A percentile compares a stretch with the other conserved stretches of the same genome.
phyloP scores from a whole-genome alignment of 163 green algal genomes.

The Chloroidium sp. region DNA sequence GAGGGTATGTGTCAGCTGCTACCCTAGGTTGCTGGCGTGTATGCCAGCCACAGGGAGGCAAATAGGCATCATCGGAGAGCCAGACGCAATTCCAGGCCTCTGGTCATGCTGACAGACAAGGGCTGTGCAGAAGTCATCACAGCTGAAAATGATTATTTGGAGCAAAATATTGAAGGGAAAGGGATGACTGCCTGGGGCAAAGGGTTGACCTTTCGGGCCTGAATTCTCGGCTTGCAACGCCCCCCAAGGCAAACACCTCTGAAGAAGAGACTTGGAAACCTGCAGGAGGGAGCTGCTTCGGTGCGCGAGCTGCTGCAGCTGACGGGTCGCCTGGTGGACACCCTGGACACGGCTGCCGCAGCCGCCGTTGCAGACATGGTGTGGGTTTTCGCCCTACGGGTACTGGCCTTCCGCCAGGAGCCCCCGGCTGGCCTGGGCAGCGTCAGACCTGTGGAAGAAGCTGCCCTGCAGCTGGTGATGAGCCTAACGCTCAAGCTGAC shows the following conservation, averaged over 20 bases:
- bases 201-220: too few species aligned
- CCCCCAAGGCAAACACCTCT: too few species aligned
- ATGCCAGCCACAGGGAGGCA: not conserved
- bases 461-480: slow-evolving; percentile 31
- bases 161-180: not conserved
- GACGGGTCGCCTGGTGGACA: slow-evolving; percentile 21
- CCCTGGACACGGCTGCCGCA: slow-evolving; percentile 46
- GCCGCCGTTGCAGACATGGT: slow-evolving; percentile 52
- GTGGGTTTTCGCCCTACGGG: slow-evolving; percentile 58
- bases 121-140: too few species aligned
- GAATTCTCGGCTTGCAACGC: too few species aligned
- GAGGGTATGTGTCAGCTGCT: not conserved
- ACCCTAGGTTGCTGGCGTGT: not conserved
- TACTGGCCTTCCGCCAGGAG: slow-evolving; percentile 61
- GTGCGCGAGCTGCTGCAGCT: slow-evolving; percentile 47
- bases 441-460: slow-evolving; percentile 1
- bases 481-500: slow-evolving; percentile 67
- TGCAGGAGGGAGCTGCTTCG: slow-evolving; percentile 18
- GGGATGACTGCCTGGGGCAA: not conserved
- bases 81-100: not conserved
- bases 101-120: too few species aligned
- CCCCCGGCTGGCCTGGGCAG: not conserved
- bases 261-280: not conserved
- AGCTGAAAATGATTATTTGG: too few species aligned
- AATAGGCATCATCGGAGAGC: not conserved